Base-by-base conservation (phyloP, 140 eudicot genomes). In the Stevia rebaudiana region DNA sequence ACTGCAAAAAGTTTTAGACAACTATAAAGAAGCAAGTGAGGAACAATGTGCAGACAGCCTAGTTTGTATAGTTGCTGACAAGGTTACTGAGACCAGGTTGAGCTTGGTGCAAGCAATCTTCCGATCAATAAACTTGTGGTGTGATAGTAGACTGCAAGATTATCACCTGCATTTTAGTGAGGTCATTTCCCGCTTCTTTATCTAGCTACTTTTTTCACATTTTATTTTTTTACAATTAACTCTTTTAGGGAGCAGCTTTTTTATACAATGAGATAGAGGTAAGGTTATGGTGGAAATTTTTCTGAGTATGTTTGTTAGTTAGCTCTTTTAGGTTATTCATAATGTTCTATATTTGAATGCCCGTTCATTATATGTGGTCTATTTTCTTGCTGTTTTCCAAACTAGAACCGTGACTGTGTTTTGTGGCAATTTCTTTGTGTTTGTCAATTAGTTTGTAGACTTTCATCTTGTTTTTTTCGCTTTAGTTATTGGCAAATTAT, bases 151-250 rank as follows among this genome's bases (percentile, higher is more conserved):
- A 67, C 77, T 92, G 73, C 95, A 77, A 74, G 92, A 92, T 85
- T 92, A 92, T 81, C 98, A 92, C 79, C 70, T 78, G 47, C 81
- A 85, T 68, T 92, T 88, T 74, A 44, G 65, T 76, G 87, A 92
- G 98, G 98, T 92, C 60, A 30, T 72, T 65, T 66, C 51, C 53
- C 31, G 54, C 64, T 74, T 58, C 37, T 23, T 31, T 63, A 30
- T 31, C 18, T 13, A 28, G 21, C 58, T 23, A 63, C 36, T 30
- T 51, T 37, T 64, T 33, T 21, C 55, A 17, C 21, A 16, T 31
- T 41, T 28, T 49, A 69, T 59, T 57, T 50, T 40, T 64, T 40
- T 60, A 69, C 55, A 57, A 2, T 42, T 58, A 8, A 10, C 51
- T 43, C 51, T 58, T 40, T 58, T 59, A 44, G 58, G 39, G 33